Evolutionary conservation across 1,284 basidiomycete genomes (phyloP).

Genomic region (Puccinia coronata): DNA sequence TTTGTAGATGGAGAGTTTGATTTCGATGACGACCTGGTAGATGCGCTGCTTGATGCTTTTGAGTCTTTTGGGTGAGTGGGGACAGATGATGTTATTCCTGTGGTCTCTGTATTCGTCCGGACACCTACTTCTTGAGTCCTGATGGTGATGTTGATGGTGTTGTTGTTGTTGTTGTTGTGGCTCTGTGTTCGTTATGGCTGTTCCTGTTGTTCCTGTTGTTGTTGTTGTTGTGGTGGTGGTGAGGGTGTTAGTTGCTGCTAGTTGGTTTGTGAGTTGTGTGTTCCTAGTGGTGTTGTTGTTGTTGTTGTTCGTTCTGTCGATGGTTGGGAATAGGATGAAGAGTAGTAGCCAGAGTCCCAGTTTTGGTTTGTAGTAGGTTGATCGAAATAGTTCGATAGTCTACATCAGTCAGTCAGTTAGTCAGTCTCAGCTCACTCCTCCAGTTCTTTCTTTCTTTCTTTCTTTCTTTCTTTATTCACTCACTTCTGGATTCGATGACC

Average conservation of each 20-base stretch:
- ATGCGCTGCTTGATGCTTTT: constrained; percentile 42
- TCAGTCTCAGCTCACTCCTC: too few species aligned
- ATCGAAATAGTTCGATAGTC: constrained; percentile 44
- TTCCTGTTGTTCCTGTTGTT: not conserved
- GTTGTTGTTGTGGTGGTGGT: not conserved
- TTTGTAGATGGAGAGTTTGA: constrained; percentile 31
- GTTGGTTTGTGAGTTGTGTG: not conserved
- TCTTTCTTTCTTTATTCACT: not conserved
- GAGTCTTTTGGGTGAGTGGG: constrained; percentile 41
- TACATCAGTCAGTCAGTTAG: not conserved
- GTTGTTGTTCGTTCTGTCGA: not conserved
- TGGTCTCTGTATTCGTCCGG: constrained; percentile 42
- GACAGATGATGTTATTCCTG: constrained; percentile 47
- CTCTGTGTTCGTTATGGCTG: not conserved
- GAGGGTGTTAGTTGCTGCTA: not conserved
- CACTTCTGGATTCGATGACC: constrained; percentile 30
- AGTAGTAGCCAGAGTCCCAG: constrained; percentile 36
- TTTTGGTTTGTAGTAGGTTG: constrained; percentile 39
- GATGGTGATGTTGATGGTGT: not conserved
- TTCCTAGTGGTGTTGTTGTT: not conserved
- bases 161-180: not conserved
- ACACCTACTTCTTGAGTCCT: too few species aligned
- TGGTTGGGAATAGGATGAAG: constrained; percentile 44
- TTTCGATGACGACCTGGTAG: constrained; percentile 31
- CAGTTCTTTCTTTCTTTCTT: not conserved